Evolutionary conservation across 1,284 basidiomycete species (phyloP), one percentile per base, ranked within the genome.

Genomic region (Grifola frondosa): DNA sequence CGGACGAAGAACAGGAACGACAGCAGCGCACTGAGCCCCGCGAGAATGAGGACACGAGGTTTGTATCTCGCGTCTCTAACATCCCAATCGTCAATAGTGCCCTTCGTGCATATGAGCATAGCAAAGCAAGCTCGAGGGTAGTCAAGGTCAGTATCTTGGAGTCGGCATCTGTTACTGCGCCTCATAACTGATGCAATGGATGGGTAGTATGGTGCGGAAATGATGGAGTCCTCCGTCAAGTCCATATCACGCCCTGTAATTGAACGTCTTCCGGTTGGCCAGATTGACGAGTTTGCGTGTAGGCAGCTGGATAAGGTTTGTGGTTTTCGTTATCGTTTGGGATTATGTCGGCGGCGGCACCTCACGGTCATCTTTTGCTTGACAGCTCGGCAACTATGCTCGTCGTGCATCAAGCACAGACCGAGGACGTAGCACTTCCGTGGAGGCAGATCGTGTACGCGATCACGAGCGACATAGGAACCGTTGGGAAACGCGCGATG

Each of bases 211-310:
- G 88, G 91, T 43, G 91, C 88, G 16, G 87, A 87, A 61, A 86
- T 93, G 72, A 81, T 94, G 69, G 91, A 93, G 65, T 88, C 83
- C 3, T 84, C 86, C 30, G 81, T 95, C 41, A 89, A 86, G 63
- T 77, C 84, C 22, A 83, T 94, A 39, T 91, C 89, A 10, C 74
- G 81, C 8, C 91, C 91, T n/a, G 89, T 93, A 37, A 87, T 91
- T 45, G 80, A 87, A 50, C 79, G 86, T 32, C 70, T 93, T 0
- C 88, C 79, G 30, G 84, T 80, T 42, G 81, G 80, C 47, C 83
- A 85, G 58, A 68, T 92, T n/a, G 91, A 94, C 54, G 88, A 90
- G 48, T 93, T 93, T 64, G 91, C 91, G 2, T 89, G 87, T 59
- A 75, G 88, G 40, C 90, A 93, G 61, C 73, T 94, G 33, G 90